A percentile compares a stretch with the other conserved stretches of the same genome.
Evolutionary conservation across 2,329 filamentous ascomycete genomes (phyloP).

Genomic region (Hypoxylon sp.): DNA sequence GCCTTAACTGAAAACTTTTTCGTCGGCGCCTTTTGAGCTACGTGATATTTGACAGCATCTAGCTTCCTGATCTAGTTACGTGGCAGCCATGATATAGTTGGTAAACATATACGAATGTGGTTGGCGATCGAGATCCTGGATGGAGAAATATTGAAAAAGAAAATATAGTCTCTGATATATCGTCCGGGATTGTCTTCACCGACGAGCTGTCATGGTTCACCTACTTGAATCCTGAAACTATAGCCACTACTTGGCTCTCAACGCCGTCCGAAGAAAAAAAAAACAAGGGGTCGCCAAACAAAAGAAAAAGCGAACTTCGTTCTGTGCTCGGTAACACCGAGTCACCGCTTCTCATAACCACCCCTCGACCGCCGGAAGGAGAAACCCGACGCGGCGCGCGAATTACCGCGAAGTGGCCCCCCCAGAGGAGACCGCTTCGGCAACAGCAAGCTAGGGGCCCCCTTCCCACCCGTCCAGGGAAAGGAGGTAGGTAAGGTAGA

Average conservation of each 20-base stretch:
- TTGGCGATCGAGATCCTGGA: not conserved
- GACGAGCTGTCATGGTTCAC: not conserved
- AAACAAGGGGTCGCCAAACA: not conserved
- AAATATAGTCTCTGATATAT: constrained; percentile 12
- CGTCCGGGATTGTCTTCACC: constrained; percentile 18
- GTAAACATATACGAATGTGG: constrained; percentile 1
- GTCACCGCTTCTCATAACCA: constrained; percentile 14
- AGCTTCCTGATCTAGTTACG: constrained; percentile 1
- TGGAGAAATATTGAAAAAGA: constrained; percentile 7
- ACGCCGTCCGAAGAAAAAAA: not conserved
- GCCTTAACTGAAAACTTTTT: constrained; percentile 2
- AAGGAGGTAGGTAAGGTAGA: not conserved
- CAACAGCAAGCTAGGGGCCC: not conserved
- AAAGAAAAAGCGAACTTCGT: not conserved
- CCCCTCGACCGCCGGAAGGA: constrained; percentile 7
- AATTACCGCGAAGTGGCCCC: not conserved
- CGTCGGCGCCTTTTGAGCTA: not conserved
- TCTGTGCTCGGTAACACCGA: constrained; percentile 8
- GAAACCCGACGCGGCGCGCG: not conserved
- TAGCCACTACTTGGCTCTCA: not conserved
- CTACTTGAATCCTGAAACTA: constrained; percentile 6
- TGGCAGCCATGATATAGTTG: not conserved
- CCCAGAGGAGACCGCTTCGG: constrained; percentile 3
- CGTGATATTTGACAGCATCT: constrained; percentile 2
- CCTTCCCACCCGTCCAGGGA: not conserved